Conservation (phyloP, 768 basidiomycete genomes). For the Obba rivulosa region DNA sequence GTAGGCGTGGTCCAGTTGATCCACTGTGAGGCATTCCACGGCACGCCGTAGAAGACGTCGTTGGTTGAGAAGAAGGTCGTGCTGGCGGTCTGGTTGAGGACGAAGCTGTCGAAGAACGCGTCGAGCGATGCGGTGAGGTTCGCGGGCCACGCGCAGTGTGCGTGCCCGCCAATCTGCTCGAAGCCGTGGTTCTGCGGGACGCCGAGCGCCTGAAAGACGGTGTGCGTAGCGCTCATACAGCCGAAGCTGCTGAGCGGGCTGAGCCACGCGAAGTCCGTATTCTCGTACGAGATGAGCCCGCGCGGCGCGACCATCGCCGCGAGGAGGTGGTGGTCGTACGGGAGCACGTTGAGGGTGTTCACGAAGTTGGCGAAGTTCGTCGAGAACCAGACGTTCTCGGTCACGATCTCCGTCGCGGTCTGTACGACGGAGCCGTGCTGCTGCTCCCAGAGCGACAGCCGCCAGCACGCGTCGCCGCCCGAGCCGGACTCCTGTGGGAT, state of each 20-base stretch:
- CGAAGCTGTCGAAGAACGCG: slow-evolving; percentile 53
- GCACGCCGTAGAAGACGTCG: slow-evolving; percentile 32
- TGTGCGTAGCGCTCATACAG: slow-evolving; percentile 45
- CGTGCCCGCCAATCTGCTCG: slow-evolving; percentile 48
- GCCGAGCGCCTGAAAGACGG: slow-evolving; percentile 47
- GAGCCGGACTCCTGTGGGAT: slow-evolving; percentile 62
- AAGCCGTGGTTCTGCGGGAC: slow-evolving; percentile 44
- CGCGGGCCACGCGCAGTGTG: slow-evolving; percentile 52
- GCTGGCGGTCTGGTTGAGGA: slow-evolving; percentile 42
- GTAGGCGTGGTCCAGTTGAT: slow-evolving; percentile 47
- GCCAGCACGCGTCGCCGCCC: slow-evolving; percentile 57
- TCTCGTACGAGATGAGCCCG: slow-evolving; percentile 46
- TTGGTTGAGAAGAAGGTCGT: slow-evolving; percentile 44
- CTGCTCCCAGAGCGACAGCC: slow-evolving; percentile 46
- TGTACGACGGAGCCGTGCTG: slow-evolving; percentile 40
- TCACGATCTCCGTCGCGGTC: slow-evolving; percentile 52
- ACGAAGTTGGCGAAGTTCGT: slow-evolving; percentile 42
- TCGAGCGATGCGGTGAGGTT: slow-evolving; percentile 38
- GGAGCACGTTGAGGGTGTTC: slow-evolving; percentile 39
- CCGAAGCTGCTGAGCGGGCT: slow-evolving; percentile 46
- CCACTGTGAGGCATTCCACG: slow-evolving; percentile 37
- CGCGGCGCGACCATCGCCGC: slow-evolving; percentile 53
- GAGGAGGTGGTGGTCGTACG: slow-evolving; percentile 56
- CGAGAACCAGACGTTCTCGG: slow-evolving; percentile 61
- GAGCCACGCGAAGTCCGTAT: slow-evolving; percentile 52